phyloP scores from a whole-genome alignment of 768 basidiomycete species.

The Trametes elegans region DNA sequence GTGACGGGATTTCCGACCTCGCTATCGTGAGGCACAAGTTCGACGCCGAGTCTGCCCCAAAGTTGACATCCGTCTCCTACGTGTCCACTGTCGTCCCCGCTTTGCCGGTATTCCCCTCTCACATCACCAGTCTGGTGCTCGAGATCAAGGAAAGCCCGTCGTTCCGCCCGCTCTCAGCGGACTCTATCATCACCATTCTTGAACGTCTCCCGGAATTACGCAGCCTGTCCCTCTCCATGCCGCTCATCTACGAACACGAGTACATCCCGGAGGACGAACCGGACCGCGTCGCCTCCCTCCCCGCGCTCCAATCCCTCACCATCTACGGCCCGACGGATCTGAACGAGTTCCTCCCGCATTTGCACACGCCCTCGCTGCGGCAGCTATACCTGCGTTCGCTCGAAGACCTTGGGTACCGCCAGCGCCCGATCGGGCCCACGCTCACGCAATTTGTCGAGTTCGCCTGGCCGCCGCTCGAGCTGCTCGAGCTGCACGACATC shows the following conservation, averaged over 20 bases:
- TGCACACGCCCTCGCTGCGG: slow-evolving; percentile 37
- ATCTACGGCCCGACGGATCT: slow-evolving; percentile 33
- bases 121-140: slow-evolving; percentile 19
- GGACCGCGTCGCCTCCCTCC: slow-evolving; percentile 22
- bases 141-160: slow-evolving; percentile 15
- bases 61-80: slow-evolving; percentile 13
- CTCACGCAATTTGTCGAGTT: slow-evolving; percentile 32
- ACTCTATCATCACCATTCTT: slow-evolving; percentile 30
- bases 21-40: slow-evolving; percentile 13
- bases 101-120: slow-evolving; percentile 32
- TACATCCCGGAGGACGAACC: slow-evolving; percentile 21
- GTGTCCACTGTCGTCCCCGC: slow-evolving; percentile 18
- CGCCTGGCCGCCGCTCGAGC: slow-evolving; percentile 35
- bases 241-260: slow-evolving; percentile 26
- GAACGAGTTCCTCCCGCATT: slow-evolving; percentile 28
- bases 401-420: slow-evolving; percentile 32
- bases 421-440: slow-evolving; percentile 32
- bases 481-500: slow-evolving; percentile 50
- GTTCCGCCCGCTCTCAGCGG: slow-evolving; percentile 23
- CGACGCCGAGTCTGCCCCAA: slow-evolving; percentile 17
- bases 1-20: slow-evolving; percentile 8
- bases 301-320: slow-evolving; percentile 30
- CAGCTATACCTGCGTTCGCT: slow-evolving; percentile 42
- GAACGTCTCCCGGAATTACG: slow-evolving; percentile 40
- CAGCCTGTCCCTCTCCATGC: slow-evolving; percentile 40